Evolutionary conservation across 1,284 basidiomycete genomes (phyloP), one percentile per base, ranked within the genome.

Genomic region (Pseudozyma thailandica): DNA sequence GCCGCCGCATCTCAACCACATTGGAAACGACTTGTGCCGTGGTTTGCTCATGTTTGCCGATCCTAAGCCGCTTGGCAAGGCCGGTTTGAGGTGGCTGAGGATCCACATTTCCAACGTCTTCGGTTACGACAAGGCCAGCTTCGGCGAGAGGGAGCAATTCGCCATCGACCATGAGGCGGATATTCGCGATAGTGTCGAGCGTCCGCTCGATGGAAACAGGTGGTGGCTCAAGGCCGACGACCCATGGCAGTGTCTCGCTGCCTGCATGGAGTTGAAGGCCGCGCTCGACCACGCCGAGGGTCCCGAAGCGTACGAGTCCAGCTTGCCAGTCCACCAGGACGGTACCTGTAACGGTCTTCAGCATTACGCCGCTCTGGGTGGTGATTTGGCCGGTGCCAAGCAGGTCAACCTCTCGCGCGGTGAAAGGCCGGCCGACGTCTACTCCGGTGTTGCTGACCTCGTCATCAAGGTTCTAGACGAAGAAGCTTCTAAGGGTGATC

Each of bases 291-390:
- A 81, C 2, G 90, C 90, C 0, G 86, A 86, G 1, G 88, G 93
- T 68, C 94, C 95, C 0, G 85, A 86, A 31, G 84, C 85, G 23
- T 97, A 88, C 85, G 85, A 87, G 74, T 93, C 90, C 3, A 84
- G 86, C n/a, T 86, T 97, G 16, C 96, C 96, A 0, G 89, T 98
- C 7, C 96, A 99, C 83, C 96, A 98, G 84, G 96, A 98, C 79
- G 96, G 95, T 1, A 98, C 96, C 0, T 99, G 96, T 80, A 99
- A 99, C 81, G 95, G 96, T 44, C 86, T 99, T 75, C 95, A 99
- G 85, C 95, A 99, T 83, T 99, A 99, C 78, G 96, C 96, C 12
- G 95, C 95, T 1, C 88, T 99, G 3, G 95, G 96, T 54, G 96
- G 95, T 25, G 96, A 99, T 79, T 86, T 88, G 26, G 87, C 88